A percentile compares a stretch with the other conserved stretches of the same genome.
Evolutionary conservation across 2,329 filamentous ascomycete species (phyloP).

Genomic region (Penicillium polonicum): DNA sequence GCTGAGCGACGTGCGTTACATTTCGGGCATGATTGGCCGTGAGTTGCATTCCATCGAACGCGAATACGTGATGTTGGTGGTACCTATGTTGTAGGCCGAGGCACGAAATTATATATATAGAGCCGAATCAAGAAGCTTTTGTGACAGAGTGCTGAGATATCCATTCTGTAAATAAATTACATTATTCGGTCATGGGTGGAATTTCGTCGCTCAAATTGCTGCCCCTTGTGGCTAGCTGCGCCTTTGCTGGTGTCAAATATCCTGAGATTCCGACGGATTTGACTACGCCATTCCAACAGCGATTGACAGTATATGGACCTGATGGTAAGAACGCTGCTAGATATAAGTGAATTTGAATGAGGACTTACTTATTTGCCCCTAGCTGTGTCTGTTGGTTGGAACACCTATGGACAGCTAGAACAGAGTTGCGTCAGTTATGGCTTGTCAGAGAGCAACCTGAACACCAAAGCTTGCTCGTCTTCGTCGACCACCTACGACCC

Average conservation of each 20-base stretch:
- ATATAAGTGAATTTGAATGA: background rate
- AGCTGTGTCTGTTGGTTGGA: constrained; percentile 58
- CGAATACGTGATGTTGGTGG: background rate
- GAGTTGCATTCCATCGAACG: background rate
- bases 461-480: constrained; percentile 45
- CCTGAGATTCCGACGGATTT: constrained; percentile 50
- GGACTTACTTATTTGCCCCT: background rate
- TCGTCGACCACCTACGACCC: constrained; percentile 52
- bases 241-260: constrained; percentile 37
- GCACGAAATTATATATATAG: background rate
- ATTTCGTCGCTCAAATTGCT: constrained; percentile 14
- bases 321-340: constrained; percentile 41
- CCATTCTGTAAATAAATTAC: background rate
- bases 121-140: background rate
- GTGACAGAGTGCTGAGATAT: background rate
- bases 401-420: constrained; percentile 52
- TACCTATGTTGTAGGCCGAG: background rate
- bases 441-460: constrained; percentile 42
- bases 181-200: constrained; percentile 13
- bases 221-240: constrained; percentile 19
- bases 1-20: background rate
- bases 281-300: constrained; percentile 56
- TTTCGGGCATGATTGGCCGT: constrained; percentile 2
- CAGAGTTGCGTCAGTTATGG: constrained; percentile 55
- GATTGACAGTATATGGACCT: constrained; percentile 52